A percentile compares a stretch with the other conserved stretches of the same genome.
These are phyloP conservation scores for Septoria linicola DNA, from an alignment of 2,329 filamentous ascomycete genomes.

Conservation along the genomic window DNA sequence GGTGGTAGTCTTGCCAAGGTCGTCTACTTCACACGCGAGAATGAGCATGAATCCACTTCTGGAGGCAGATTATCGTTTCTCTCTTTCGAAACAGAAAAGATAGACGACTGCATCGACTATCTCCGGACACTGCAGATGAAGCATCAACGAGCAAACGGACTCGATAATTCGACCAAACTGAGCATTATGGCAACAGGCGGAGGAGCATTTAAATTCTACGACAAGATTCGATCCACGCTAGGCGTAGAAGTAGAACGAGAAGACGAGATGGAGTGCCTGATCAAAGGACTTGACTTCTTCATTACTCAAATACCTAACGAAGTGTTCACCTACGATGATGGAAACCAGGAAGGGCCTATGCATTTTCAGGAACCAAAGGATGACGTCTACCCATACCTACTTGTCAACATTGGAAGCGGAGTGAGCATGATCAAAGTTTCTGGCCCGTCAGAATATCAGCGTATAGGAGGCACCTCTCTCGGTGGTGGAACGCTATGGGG, in stretches of 20 bases:
- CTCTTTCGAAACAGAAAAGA: conserved; percentile 92
- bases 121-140: conserved; percentile 83
- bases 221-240: conserved; percentile 78
- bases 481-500: conserved; percentile 98
- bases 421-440: conserved; percentile 98
- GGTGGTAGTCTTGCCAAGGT: conserved; percentile 94
- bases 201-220: conserved; percentile 95
- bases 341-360: conserved; percentile 68
- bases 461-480: conserved; percentile 90
- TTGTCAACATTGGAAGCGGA: conserved; percentile 97
- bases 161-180: conserved; percentile 53
- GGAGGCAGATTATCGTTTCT: conserved; percentile 93
- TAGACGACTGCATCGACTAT: conserved; percentile 90
- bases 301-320: conserved; percentile 96
- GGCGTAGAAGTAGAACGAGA: conserved; percentile 86
- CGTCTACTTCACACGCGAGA: conserved; percentile 92
- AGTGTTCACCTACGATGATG: conserved; percentile 94
- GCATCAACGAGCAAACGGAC: conserved; percentile 63
- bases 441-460: conserved; percentile 78
- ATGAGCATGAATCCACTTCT: conserved; percentile 53
- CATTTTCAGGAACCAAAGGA: conserved; percentile 73
- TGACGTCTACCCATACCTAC: conserved; percentile 93
- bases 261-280: conserved; percentile 98
- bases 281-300: conserved; percentile 93
- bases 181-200: conserved; percentile 96